Evolutionary conservation across 148 eudicot species (phyloP).

Genomic region (Rhododendron henanense): DNA sequence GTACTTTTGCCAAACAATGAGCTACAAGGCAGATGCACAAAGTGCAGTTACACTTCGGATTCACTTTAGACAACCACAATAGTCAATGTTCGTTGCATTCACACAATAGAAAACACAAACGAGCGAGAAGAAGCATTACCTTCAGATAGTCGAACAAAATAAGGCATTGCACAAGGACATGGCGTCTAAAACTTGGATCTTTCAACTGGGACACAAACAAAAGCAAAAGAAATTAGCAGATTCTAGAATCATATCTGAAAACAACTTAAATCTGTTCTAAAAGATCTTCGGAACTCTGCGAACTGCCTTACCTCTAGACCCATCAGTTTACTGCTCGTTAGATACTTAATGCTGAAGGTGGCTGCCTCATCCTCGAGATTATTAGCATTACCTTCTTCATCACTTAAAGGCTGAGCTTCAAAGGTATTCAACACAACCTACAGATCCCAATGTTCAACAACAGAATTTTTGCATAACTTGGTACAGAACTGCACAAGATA

Average conservation of each 20-base stretch:
- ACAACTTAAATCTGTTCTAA: background rate
- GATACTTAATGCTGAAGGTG: conserved; percentile 89
- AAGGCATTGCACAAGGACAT: conserved; percentile 89
- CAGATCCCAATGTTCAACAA: conserved; percentile 12
- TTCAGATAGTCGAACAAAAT: conserved; percentile 87
- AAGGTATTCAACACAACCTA: conserved; percentile 87
- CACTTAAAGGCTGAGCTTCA: conserved; percentile 98
- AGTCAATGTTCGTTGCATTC: background rate
- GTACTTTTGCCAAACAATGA: background rate
- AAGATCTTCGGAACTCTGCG: background rate
- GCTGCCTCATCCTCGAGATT: conserved; percentile 89
- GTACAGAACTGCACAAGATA: background rate
- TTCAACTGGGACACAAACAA: conserved; percentile 53
- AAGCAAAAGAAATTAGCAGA: background rate
- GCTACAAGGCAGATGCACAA: background rate
- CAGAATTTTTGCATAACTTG: background rate
- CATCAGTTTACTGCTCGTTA: conserved; percentile 97
- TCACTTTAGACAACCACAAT: background rate
- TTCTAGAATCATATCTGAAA: background rate
- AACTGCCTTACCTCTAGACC: conserved; percentile 77
- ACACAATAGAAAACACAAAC: background rate
- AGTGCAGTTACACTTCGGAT: background rate
- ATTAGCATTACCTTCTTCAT: conserved; percentile 88
- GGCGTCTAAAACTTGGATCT: conserved; percentile 98
- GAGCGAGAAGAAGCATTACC: conserved; percentile 36